Conservation (phyloP, 2,329 filamentous ascomycete species). For the Tolypocladium guangdongense region DNA sequence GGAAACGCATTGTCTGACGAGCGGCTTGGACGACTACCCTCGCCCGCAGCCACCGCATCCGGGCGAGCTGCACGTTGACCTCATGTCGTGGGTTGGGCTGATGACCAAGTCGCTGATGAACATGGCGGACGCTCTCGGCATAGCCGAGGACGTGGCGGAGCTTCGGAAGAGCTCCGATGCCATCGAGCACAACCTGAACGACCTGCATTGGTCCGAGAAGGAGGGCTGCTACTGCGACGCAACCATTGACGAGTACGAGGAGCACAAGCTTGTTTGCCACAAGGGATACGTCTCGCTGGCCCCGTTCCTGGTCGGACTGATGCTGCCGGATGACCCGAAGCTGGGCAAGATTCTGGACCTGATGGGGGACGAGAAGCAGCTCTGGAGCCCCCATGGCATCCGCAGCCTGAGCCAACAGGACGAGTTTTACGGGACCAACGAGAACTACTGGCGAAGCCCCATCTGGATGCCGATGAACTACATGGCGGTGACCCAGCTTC, state of each 20-base stretch:
- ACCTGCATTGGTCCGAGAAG: slow-evolving; percentile 82
- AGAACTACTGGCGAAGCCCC: slow-evolving; percentile 95
- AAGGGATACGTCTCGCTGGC: slow-evolving; percentile 93
- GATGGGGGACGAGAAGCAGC: slow-evolving; percentile 66
- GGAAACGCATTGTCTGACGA: slow-evolving; percentile 77
- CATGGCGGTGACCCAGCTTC: slow-evolving; percentile 65
- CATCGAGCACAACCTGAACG: slow-evolving; percentile 77
- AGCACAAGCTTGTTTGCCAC: slow-evolving; percentile 81
- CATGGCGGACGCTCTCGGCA: slow-evolving; percentile 65
- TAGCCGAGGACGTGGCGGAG: slow-evolving; percentile 63
- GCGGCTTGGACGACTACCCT: slow-evolving; percentile 92
- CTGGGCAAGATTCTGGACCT: slow-evolving; percentile 67
- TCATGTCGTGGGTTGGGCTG: slow-evolving; percentile 95
- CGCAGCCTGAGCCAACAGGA: slow-evolving; percentile 79
- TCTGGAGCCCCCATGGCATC: slow-evolving; percentile 88
- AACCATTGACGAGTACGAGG: slow-evolving; percentile 90
- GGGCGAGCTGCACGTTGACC: slow-evolving; percentile 87
- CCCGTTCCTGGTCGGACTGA: slow-evolving; percentile 76
- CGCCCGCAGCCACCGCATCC: slow-evolving; percentile 88
- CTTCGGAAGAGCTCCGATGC: slow-evolving; percentile 63
- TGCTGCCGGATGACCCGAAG: slow-evolving; percentile 62
- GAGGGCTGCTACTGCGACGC: slow-evolving; percentile 85
- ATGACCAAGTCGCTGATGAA: slow-evolving; percentile 80
- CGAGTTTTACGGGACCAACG: slow-evolving; percentile 73
- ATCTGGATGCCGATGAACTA: slow-evolving; percentile 98